Percentiles rank a stretch among this genome's conserved stretches.
Evolutionary conservation across 2,329 filamentous ascomycete species (phyloP).

Genomic region (Pseudogymnoascus sp.): DNA sequence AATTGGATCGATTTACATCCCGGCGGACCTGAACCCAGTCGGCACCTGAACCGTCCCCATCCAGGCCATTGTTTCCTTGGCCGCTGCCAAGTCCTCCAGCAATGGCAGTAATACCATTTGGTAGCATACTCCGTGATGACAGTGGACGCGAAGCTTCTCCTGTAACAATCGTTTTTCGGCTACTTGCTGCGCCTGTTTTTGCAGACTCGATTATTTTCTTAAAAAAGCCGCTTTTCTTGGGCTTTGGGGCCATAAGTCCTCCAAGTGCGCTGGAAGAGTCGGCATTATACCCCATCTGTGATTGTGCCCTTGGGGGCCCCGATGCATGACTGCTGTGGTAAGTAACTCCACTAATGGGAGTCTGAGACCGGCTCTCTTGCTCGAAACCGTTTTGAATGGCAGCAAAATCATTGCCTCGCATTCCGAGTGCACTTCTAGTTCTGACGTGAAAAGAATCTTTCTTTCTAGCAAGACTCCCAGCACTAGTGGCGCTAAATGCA

Average conservation of each 20-base stretch:
- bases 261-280: constrained; percentile 69
- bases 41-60: constrained; percentile 43
- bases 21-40: constrained; percentile 98
- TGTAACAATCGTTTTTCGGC: constrained; percentile 60
- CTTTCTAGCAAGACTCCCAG: constrained; percentile 82
- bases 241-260: constrained; percentile 68
- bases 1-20: constrained; percentile 93
- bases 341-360: constrained; percentile 70
- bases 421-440: constrained; percentile 60
- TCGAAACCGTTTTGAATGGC: constrained; percentile 33
- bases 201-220: constrained; percentile 92
- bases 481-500: constrained; percentile 89
- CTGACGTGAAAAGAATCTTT: constrained; percentile 45
- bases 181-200: constrained; percentile 87
- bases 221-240: constrained; percentile 84
- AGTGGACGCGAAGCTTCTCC: constrained; percentile 41
- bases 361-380: constrained; percentile 48
- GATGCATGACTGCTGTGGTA: constrained; percentile 81
- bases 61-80: constrained; percentile 46
- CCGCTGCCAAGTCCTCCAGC: constrained; percentile 40
- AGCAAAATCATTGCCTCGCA: constrained; percentile 41
- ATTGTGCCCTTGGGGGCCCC: constrained; percentile 48
- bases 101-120: constrained; percentile 42
- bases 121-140: constrained; percentile 24
- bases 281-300: constrained; percentile 58